A percentile compares a stretch with the other conserved stretches of the same genome.
Evolutionary conservation across 106 monocot genomes (phyloP).

Genomic region (Xerophyta viscosa): DNA sequence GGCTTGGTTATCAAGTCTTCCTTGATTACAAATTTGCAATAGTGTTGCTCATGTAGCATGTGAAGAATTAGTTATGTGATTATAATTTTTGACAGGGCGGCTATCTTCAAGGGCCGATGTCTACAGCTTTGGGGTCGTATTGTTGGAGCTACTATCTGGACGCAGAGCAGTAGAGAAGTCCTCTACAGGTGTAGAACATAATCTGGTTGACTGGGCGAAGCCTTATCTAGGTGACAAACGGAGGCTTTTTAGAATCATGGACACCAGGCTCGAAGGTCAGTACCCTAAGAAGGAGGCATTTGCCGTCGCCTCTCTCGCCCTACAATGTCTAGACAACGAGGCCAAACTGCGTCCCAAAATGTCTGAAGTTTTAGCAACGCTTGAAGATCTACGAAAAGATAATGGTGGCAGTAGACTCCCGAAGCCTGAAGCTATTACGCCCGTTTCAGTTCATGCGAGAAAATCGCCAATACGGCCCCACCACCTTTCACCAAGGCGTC

Average conservation of each 20-base stretch:
- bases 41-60: background rate
- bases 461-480: too few species aligned
- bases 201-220: conserved; percentile 21
- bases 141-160: conserved; percentile 21
- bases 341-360: conserved; percentile 15
- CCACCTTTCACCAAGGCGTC: too few species aligned
- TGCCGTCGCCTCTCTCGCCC: conserved; percentile 11
- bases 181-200: conserved; percentile 7
- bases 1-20: too few species aligned
- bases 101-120: conserved; percentile 26
- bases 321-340: conserved; percentile 11
- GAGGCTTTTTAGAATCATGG: conserved; percentile 21
- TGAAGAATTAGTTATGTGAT: background rate
- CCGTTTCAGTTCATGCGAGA: too few species aligned
- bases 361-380: conserved; percentile 10
- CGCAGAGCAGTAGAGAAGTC: conserved; percentile 12
- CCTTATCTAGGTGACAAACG: conserved; percentile 11
- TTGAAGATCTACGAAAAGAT: conserved; percentile 4
- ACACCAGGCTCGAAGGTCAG: conserved; percentile 18
- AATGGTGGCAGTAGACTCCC: too few species aligned
- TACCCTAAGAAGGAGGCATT: conserved; percentile 18
- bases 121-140: conserved; percentile 28
- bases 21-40: background rate
- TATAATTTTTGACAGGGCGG: conserved; percentile 5
- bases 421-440: too few species aligned